Conservation (phyloP, 495 filamentous ascomycete genomes). For the Cenococcum geophilum region DNA sequence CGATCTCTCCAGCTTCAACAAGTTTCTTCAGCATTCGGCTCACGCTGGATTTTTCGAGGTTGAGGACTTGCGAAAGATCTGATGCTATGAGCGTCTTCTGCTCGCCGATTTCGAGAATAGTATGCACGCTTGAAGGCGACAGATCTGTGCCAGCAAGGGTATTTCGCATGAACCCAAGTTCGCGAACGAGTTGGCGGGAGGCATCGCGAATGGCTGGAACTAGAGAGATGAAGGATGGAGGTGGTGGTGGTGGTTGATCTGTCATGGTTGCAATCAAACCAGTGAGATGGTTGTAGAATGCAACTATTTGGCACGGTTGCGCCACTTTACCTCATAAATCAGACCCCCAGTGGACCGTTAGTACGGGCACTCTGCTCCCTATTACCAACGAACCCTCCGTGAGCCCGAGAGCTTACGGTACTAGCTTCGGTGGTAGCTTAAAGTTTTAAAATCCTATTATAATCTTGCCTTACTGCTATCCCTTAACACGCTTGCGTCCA, state of each 20-base stretch:
- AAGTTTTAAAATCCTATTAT: no score
- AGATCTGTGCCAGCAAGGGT: neutral
- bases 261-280: neutral
- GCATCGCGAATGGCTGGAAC: neutral
- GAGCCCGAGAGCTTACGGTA: no score
- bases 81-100: neutral
- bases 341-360: no score
- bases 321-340: no score
- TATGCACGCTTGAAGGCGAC: neutral
- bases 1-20: neutral
- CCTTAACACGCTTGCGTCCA: no score
- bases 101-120: neutral
- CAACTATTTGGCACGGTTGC: neutral
- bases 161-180: neutral
- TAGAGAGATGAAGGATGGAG: neutral
- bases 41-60: neutral
- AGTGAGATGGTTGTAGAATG: neutral
- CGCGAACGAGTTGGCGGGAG: neutral
- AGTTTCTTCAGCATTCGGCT: neutral
- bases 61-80: neutral
- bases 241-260: neutral
- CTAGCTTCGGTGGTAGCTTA: no score
- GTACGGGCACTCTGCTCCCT: no score
- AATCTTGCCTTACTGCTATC: no score
- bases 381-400: no score